Evolutionary conservation across 2,329 filamentous ascomycete genomes (phyloP), one percentile per base, ranked within the genome.

Genomic region (Cladophialophora psammophila): DNA sequence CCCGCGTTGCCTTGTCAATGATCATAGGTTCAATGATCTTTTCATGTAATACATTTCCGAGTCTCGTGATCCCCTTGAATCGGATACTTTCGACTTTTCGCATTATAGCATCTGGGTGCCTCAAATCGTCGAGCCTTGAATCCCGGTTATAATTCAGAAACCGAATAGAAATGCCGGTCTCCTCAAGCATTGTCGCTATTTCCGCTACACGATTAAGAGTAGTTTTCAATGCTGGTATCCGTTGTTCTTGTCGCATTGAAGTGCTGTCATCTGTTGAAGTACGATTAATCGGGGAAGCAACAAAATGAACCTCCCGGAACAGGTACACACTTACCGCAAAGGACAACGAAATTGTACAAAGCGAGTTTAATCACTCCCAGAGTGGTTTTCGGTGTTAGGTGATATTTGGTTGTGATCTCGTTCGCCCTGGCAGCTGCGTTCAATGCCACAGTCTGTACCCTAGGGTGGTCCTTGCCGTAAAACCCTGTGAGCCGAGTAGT

Each of bases 361-460:
- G 45, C 45, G 45, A 50, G 45, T 26, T 50, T 50, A 12, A 50
- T 50, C 20, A 12, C 45, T 50, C 45, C 45, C 10, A 50, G 45
- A 12, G 45, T 26, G 8, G 45, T 50, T 9, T 50, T 50, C 45
- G 45, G 45, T 5, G 45, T 31, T 26, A 50, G 45, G 6, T 26
- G 7, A 26, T 50, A 50, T 50, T 4, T 26, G 45, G 18, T 5
- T 50, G 45, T 3, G 18, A 50, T 12, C 9, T 13, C 18, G 45
- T 18, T 20, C 45, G 45, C 45, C 9, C 45, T 50, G 45, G 45
- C 45, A 26, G 45, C 45, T 4, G 45, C 45, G 20, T 50, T 50
- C 8, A 5, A 8, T 7, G 45, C 45, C 18, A 50, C 18, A 4
- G 45, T 26, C 45, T 50, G 18, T 20, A 50, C 8, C 45, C 45